These are phyloP conservation scores for Neurospora sp. DNA, from an alignment of 2,329 filamentous ascomycete species.

Conservation along the genomic window DNA sequence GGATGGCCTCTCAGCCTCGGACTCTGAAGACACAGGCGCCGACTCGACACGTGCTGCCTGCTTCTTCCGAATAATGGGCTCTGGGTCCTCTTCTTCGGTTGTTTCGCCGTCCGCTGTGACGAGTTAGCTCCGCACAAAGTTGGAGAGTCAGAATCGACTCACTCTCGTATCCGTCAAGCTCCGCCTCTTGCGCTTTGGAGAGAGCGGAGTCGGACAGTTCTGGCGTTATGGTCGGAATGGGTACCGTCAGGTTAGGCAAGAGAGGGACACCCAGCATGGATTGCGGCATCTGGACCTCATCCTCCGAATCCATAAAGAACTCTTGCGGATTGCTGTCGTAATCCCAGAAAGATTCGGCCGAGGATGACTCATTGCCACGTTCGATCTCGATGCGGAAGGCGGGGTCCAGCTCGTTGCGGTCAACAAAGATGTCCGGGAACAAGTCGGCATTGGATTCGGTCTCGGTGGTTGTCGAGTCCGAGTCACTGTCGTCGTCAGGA, in stretches of 20 bases:
- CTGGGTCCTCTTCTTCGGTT: slow-evolving; percentile 48
- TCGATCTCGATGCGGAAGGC: slow-evolving; percentile 66
- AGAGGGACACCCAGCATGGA: slow-evolving; percentile 19
- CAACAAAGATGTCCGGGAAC: slow-evolving; percentile 70
- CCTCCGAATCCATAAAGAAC: slow-evolving; percentile 28
- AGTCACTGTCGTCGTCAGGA: slow-evolving; percentile 60
- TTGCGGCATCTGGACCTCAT: slow-evolving; percentile 29
- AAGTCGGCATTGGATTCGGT: slow-evolving; percentile 54
- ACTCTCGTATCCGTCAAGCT: slow-evolving; percentile 51
- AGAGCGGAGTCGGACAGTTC: background rate
- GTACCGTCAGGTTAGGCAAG: background rate
- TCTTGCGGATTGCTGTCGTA: slow-evolving; percentile 38
- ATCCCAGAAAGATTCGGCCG: slow-evolving; percentile 54
- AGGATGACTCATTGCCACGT: slow-evolving; percentile 49
- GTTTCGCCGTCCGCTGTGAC: slow-evolving; percentile 48
- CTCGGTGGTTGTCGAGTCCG: slow-evolving; percentile 46
- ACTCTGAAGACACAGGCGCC: slow-evolving; percentile 34
- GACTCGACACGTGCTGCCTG: slow-evolving; percentile 25
- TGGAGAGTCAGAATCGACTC: slow-evolving; percentile 26
- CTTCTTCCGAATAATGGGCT: slow-evolving; percentile 39
- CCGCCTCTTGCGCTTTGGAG: slow-evolving; percentile 24
- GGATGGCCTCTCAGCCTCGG: slow-evolving; percentile 37
- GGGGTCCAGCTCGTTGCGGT: slow-evolving; percentile 63
- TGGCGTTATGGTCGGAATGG: background rate
- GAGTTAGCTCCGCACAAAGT: slow-evolving; percentile 27